phyloP scores from a whole-genome alignment of 2,329 filamentous ascomycete species.

The Fusarium hostae region DNA sequence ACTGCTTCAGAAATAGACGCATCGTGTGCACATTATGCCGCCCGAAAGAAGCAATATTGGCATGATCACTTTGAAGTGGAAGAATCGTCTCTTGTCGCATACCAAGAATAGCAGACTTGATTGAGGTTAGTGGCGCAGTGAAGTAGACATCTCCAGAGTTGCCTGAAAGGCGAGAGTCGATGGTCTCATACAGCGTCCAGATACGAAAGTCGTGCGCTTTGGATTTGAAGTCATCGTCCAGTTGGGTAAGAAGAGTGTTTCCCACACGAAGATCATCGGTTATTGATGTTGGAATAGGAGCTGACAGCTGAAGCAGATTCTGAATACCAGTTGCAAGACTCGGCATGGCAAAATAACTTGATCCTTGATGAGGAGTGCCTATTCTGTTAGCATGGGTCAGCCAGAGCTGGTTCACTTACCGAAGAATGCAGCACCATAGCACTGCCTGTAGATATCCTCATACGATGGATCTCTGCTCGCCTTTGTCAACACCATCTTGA shows the following conservation, averaged over 20 bases:
- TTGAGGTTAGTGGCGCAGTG: conserved; percentile 68
- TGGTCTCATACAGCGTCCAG: conserved; percentile 72
- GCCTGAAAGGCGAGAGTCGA: conserved; percentile 67
- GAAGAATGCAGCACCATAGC: conserved; percentile 70
- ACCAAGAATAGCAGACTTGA: conserved; percentile 64
- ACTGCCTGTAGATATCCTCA: conserved; percentile 62
- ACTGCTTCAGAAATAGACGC: conserved; percentile 52
- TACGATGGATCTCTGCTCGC: conserved; percentile 54
- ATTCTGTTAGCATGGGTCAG: not conserved
- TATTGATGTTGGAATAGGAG: conserved; percentile 61
- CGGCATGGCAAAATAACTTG: conserved; percentile 69
- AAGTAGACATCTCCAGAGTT: conserved; percentile 62
- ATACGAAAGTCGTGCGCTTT: conserved; percentile 68
- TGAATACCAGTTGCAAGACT: conserved; percentile 66
- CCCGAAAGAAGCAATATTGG: conserved; percentile 65
- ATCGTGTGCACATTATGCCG: conserved; percentile 61
- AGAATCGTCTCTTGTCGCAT: conserved; percentile 63
- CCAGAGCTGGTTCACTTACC: conserved; percentile 50
- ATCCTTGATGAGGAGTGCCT: conserved; percentile 71
- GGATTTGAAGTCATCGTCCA: conserved; percentile 66
- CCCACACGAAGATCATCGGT: conserved; percentile 63
- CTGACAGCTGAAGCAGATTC: conserved; percentile 61
- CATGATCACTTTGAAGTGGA: conserved; percentile 65
- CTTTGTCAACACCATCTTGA: conserved; percentile 65
- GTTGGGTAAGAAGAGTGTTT: conserved; percentile 58